A percentile compares a stretch with the other conserved stretches of the same genome.
Evolutionary conservation across 1,284 basidiomycete species (phyloP).

Genomic region (Mycosarcoma mackinlayi): DNA sequence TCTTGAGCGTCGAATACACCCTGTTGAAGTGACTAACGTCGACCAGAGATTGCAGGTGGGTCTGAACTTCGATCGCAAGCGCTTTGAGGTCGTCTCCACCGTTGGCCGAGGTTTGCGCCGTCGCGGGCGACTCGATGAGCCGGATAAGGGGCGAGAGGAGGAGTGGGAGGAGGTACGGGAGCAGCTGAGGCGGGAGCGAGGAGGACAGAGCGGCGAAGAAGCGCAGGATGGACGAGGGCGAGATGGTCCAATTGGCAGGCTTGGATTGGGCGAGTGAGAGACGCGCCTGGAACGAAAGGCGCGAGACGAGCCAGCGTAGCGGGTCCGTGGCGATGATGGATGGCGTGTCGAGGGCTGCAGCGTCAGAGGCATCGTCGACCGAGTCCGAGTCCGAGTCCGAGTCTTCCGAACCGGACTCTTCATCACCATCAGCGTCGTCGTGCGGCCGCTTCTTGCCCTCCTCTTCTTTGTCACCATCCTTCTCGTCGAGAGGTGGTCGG

Average conservation of each 20-base stretch:
- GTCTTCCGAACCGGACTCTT: slow-evolving; percentile 19
- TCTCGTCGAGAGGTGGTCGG: slow-evolving; percentile 21
- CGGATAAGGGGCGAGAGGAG: slow-evolving; percentile 88
- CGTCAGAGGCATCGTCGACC: background rate
- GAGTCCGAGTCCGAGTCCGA: slow-evolving; percentile 55
- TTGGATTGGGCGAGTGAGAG: slow-evolving; percentile 65
- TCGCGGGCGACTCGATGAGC: slow-evolving; percentile 77
- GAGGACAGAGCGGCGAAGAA: slow-evolving; percentile 53
- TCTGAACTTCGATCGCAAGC: slow-evolving; percentile 84
- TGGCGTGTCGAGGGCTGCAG: slow-evolving; percentile 32
- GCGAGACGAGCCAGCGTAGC: slow-evolving; percentile 91
- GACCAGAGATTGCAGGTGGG: slow-evolving; percentile 85
- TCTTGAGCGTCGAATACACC: slow-evolving; percentile 82
- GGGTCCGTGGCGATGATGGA: slow-evolving; percentile 71
- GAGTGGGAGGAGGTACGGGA: slow-evolving; percentile 81
- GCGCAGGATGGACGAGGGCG: slow-evolving; percentile 82
- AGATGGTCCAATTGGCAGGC: slow-evolving; percentile 77
- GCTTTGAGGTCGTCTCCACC: slow-evolving; percentile 79
- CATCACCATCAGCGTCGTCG: slow-evolving; percentile 37
- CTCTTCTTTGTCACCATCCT: background rate
- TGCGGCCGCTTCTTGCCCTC: slow-evolving; percentile 41
- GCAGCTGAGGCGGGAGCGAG: slow-evolving; percentile 17
- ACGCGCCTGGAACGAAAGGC: slow-evolving; percentile 85
- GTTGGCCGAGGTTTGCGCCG: slow-evolving; percentile 73
- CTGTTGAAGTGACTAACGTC: slow-evolving; percentile 83